A percentile compares a stretch with the other conserved stretches of the same genome.
phyloP scores from a whole-genome alignment of 73 alveolate species.

The Tetrahymena elliotti region DNA sequence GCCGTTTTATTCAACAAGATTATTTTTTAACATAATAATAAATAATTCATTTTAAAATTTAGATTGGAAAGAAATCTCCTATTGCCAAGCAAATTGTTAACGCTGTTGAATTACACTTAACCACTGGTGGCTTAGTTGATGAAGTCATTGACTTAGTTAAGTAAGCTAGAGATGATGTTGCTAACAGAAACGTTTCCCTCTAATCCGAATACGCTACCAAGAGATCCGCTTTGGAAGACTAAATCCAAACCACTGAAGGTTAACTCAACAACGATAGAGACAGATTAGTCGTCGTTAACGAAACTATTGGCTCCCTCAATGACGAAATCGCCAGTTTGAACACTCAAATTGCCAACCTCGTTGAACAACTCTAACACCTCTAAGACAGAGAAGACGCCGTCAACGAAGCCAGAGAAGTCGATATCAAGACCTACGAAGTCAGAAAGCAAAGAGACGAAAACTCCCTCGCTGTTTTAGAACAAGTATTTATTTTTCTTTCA shows the following conservation, averaged over 20 bases:
- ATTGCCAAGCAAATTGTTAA: not conserved
- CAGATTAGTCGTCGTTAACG: not conserved
- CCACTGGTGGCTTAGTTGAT: not conserved
- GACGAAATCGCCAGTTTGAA: not conserved
- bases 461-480: not conserved
- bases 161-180: not conserved
- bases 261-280: not conserved
- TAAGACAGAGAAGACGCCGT: not conserved
- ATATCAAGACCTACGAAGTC: not conserved
- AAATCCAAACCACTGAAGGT: not conserved
- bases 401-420: not conserved
- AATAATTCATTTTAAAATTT: not conserved
- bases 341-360: not conserved
- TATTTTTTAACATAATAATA: not conserved
- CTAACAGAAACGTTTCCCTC: not conserved
- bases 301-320: not conserved
- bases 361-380: not conserved
- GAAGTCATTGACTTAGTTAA: not conserved
- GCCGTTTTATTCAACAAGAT: not conserved
- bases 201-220: not conserved
- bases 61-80: not conserved
- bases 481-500: not conserved
- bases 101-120: not conserved
- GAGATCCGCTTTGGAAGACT: not conserved
- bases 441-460: not conserved